Evolutionary conservation across 2,329 filamentous ascomycete genomes (phyloP).

Genomic region (Aspergillus japonicus): DNA sequence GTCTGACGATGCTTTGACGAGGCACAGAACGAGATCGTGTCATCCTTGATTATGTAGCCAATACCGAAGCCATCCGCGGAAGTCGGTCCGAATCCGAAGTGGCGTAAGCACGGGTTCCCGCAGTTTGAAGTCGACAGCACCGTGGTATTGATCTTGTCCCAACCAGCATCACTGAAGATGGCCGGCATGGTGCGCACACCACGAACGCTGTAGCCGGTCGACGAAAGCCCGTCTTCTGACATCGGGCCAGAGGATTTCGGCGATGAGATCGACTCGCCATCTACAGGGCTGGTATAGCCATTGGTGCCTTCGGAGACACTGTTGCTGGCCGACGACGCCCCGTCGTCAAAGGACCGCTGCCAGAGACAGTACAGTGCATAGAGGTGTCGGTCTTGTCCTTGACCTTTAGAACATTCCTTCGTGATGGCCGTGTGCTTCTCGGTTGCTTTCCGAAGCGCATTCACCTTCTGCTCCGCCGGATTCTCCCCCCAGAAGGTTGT

Average conservation of each 20-base stretch:
- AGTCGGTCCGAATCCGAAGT: constrained; percentile 95
- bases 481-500: constrained; percentile 94
- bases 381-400: constrained; percentile 88
- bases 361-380: constrained; percentile 94
- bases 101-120: constrained; percentile 88
- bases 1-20: constrained; percentile 94
- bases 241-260: constrained; percentile 38
- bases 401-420: constrained; percentile 79
- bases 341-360: constrained; percentile 83
- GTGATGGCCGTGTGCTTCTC: constrained; percentile 78
- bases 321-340: constrained; percentile 53
- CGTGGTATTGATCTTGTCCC: constrained; percentile 93
- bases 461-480: constrained; percentile 76
- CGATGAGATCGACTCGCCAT: constrained; percentile 31
- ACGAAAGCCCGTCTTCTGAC: constrained; percentile 45
- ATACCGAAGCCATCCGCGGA: constrained; percentile 94
- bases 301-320: constrained; percentile 54
- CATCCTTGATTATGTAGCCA: constrained; percentile 98
- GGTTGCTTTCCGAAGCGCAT: constrained; percentile 78
- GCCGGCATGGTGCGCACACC: constrained; percentile 53
- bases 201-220: constrained; percentile 55
- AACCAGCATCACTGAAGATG: constrained; percentile 83
- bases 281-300: constrained; percentile 62
- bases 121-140: constrained; percentile 98
- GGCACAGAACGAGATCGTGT: constrained; percentile 84